Percentiles rank a stretch among this genome's conserved stretches.
Evolutionary conservation across 164 flowering plant species (phyloP).

Genomic region (Aristolochia californica): DNA sequence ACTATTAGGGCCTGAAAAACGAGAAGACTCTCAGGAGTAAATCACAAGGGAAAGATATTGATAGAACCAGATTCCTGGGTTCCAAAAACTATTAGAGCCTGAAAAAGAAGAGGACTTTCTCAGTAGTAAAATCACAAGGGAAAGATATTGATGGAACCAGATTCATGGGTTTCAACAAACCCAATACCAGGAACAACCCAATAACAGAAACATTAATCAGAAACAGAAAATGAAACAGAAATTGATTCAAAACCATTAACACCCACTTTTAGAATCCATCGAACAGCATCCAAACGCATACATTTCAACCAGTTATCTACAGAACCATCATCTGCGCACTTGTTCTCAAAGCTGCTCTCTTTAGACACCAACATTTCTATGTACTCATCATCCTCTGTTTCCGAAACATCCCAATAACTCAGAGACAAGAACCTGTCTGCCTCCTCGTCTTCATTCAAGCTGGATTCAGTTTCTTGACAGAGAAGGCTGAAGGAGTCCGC

Average conservation of each 20-base stretch:
- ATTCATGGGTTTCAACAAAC: background rate
- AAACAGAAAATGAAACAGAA: too few species aligned
- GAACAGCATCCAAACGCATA: slow-evolving; percentile 49
- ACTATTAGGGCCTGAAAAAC: too few species aligned
- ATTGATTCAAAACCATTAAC: background rate
- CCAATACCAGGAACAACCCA: background rate
- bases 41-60: background rate
- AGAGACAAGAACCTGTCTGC: background rate
- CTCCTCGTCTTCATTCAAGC: slow-evolving; percentile 13
- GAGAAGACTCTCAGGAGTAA: too few species aligned
- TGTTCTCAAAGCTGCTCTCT: slow-evolving; percentile 20
- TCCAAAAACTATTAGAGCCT: too few species aligned
- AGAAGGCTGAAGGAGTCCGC: slow-evolving; percentile 21
- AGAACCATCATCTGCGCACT: slow-evolving; percentile 3
- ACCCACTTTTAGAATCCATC: slow-evolving; percentile 60
- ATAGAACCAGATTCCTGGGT: background rate
- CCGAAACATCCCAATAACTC: slow-evolving; percentile 6
- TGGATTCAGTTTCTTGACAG: slow-evolving; percentile 38
- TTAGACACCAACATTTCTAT: slow-evolving; percentile 29
- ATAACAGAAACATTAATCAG: background rate
- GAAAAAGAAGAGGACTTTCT: too few species aligned
- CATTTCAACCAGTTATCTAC: slow-evolving; percentile 28
- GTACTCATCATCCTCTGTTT: slow-evolving; percentile 48
- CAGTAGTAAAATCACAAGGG: too few species aligned
- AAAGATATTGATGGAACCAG: too few species aligned